These are phyloP conservation scores for Aspergillus costaricaensis DNA, from an alignment of 2,329 filamentous ascomycete genomes.

Conservation along the genomic window DNA sequence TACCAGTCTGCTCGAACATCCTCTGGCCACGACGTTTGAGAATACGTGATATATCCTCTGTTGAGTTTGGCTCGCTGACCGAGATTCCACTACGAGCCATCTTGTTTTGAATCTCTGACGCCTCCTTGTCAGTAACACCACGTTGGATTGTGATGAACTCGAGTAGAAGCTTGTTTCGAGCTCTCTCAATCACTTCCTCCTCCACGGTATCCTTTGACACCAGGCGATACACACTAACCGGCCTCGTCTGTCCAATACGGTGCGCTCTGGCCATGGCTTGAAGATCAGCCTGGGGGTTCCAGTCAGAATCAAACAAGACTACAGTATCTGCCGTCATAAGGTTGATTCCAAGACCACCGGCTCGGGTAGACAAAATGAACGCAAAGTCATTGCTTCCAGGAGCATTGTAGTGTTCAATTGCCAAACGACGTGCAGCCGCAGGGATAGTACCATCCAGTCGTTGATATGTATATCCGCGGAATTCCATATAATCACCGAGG, in stretches of 20 bases:
- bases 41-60: constrained; percentile 93
- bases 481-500: constrained; percentile 86
- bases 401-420: constrained; percentile 99
- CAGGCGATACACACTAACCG: constrained; percentile 92
- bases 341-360: constrained; percentile 97
- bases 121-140: constrained; percentile 90
- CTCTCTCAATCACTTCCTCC: constrained; percentile 93
- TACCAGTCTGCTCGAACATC: constrained; percentile 97
- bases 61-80: constrained; percentile 78
- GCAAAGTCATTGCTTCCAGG: constrained; percentile 94
- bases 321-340: constrained; percentile 98
- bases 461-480: constrained; percentile 94
- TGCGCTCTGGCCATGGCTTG: constrained; percentile 99
- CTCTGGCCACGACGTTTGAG: constrained; percentile 97
- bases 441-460: constrained; percentile 93
- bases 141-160: constrained; percentile 97
- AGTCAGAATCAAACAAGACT: constrained; percentile 91
- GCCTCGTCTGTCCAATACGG: constrained; percentile 93
- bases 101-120: constrained; percentile 80
- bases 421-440: constrained; percentile 81
- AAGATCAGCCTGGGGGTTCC: constrained; percentile 97
- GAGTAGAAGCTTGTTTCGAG: constrained; percentile 93
- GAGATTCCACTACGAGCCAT: constrained; percentile 63
- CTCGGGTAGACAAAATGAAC: constrained; percentile 91
- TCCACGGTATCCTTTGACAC: constrained; percentile 98